Evolutionary conservation across 2,329 filamentous ascomycete species (phyloP).

Genomic region (Pezicula neosporulosa): DNA sequence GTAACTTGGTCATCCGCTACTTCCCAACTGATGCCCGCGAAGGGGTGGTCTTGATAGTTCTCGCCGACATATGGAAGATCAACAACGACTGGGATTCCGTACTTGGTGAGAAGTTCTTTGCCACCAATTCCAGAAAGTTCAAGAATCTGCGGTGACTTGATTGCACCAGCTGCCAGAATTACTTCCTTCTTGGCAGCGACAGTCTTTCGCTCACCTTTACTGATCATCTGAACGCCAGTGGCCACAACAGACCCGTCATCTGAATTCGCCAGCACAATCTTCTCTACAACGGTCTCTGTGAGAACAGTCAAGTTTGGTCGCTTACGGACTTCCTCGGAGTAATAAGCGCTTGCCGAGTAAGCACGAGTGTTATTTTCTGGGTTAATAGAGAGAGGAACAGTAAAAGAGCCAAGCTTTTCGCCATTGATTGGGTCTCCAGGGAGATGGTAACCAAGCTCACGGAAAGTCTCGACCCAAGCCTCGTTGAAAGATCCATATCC

Average conservation of each 20-base stretch:
- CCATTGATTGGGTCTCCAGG: conserved; percentile 1
- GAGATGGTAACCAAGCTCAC: neutral
- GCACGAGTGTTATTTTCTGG: conserved; percentile 1
- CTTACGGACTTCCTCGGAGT: neutral
- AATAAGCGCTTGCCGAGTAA: conserved; percentile 14
- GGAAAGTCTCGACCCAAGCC: neutral
- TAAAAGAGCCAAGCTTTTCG: conserved; percentile 1
- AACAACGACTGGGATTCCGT: conserved; percentile 6
- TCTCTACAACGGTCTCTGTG: conserved; percentile 80
- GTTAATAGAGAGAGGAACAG: neutral
- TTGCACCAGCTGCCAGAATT: conserved; percentile 20
- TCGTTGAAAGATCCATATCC: neutral
- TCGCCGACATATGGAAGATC: conserved; percentile 14
- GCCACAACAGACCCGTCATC: conserved; percentile 1
- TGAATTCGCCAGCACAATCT: conserved; percentile 48
- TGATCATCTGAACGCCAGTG: conserved; percentile 9
- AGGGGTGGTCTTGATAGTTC: conserved; percentile 15
- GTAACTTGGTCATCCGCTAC: conserved; percentile 30
- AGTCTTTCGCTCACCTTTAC: conserved; percentile 7
- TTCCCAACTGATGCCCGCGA: conserved; percentile 23
- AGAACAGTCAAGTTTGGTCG: conserved; percentile 69
- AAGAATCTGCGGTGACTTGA: conserved; percentile 24
- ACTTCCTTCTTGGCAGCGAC: conserved; percentile 22
- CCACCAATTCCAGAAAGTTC: conserved; percentile 27
- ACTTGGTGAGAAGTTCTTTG: conserved; percentile 7